Conservation (phyloP, 805 yeast species). For the Alloascoidea hylecoeti region DNA sequence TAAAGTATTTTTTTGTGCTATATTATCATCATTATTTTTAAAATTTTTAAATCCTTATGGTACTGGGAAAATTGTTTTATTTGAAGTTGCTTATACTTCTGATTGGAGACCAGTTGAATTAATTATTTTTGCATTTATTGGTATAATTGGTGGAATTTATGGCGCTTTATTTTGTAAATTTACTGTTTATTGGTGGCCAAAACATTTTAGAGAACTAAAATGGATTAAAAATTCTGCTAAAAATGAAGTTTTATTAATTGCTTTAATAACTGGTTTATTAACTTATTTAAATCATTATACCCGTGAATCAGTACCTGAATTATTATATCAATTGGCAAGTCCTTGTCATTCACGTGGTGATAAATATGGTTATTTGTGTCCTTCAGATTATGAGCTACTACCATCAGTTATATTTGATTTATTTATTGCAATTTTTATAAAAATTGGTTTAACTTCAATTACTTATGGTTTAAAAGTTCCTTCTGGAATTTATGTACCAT, state of each 20-base stretch:
- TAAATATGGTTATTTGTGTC: constrained; percentile 13
- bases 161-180: constrained; percentile 37
- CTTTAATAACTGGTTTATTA: constrained; percentile 28
- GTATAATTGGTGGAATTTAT: constrained; percentile 36
- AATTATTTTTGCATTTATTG: constrained; percentile 28
- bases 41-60: constrained; percentile 43
- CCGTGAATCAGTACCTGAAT: constrained; percentile 31
- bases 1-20: constrained; percentile 41
- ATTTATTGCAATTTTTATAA: constrained; percentile 26
- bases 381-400: constrained; percentile 14
- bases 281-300: constrained; percentile 36
- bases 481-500: constrained; percentile 47
- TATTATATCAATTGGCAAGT: constrained; percentile 33
- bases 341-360: constrained; percentile 21
- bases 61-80: constrained; percentile 42
- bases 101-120: constrained; percentile 40
- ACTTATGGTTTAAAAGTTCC: constrained; percentile 48
- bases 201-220: constrained; percentile 19
- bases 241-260: constrained; percentile 29
- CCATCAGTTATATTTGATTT: constrained; percentile 20
- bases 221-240: constrained; percentile 23
- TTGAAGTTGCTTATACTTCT: constrained; percentile 32
- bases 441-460: constrained; percentile 29
- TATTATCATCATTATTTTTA: constrained; percentile 33
- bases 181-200: constrained; percentile 29